Conservation (phyloP, 1,284 basidiomycete species). For the Ganoderma multipileum region DNA sequence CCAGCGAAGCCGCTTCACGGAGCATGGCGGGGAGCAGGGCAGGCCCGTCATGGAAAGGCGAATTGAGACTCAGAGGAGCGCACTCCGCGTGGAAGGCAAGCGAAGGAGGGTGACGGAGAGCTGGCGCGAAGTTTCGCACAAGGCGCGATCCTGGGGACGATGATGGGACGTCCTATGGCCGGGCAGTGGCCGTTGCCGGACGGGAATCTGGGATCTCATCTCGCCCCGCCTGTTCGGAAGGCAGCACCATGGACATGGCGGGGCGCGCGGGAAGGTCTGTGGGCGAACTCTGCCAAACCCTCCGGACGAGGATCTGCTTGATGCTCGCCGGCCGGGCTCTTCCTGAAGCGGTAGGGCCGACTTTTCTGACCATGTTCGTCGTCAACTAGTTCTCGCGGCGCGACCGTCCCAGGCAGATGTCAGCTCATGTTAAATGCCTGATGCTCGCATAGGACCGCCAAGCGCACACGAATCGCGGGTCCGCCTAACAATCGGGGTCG, state of each 20-base stretch:
- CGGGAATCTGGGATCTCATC: neutral
- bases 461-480: conserved; percentile 1
- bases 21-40: neutral
- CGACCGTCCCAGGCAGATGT: neutral
- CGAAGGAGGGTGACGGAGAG: neutral
- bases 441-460: conserved; percentile 1
- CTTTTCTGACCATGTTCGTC: neutral
- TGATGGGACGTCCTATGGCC: conserved; percentile 1
- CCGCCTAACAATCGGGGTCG: conserved; percentile 5
- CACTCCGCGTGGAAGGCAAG: neutral
- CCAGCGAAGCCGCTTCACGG: conserved; percentile 1
- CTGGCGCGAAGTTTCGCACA: neutral
- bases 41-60: neutral
- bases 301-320: neutral
- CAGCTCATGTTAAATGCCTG: neutral
- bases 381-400: neutral
- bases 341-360: neutral
- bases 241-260: neutral
- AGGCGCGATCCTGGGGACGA: neutral
- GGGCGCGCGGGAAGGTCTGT: neutral
- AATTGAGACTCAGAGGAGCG: neutral
- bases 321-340: neutral
- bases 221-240: neutral
- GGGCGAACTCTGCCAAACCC: neutral
- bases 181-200: neutral